A percentile compares a stretch with the other conserved stretches of the same genome.
Evolutionary conservation across 2,329 filamentous ascomycete genomes (phyloP).

Genomic region (Pseudopyrenochaeta lycopersici): DNA sequence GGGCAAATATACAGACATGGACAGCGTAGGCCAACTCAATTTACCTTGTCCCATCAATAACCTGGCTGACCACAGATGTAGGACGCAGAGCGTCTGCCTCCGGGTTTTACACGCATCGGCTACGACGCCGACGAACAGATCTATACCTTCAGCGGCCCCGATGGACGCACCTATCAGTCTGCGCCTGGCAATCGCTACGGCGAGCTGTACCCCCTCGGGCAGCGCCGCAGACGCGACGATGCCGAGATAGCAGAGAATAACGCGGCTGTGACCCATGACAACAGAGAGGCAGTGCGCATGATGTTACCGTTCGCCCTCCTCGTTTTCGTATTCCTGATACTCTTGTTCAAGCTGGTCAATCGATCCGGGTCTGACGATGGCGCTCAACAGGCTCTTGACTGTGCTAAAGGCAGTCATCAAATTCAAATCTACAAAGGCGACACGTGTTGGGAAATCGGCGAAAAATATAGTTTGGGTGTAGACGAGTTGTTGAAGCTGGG

Average conservation of each 20-base stretch:
- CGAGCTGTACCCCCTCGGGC: slow-evolving; percentile 42
- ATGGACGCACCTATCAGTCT: slow-evolving; percentile 62
- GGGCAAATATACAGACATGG: slow-evolving; percentile 20
- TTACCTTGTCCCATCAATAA: neutral
- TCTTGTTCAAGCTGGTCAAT: slow-evolving; percentile 47
- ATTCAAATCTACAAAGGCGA: slow-evolving; percentile 59
- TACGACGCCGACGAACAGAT: slow-evolving; percentile 65
- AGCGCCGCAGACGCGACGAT: slow-evolving; percentile 16
- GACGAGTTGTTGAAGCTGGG: slow-evolving; percentile 55
- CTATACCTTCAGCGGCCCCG: slow-evolving; percentile 62
- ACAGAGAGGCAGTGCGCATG: slow-evolving; percentile 59
- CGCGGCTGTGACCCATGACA: slow-evolving; percentile 23
- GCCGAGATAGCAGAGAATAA: slow-evolving; percentile 31
- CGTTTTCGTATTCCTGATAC: slow-evolving; percentile 60
- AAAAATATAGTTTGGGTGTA: slow-evolving; percentile 54
- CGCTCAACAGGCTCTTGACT: slow-evolving; percentile 20
- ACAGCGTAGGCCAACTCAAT: slow-evolving; percentile 23
- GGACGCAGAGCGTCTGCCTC: slow-evolving; percentile 64
- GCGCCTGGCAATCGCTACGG: slow-evolving; percentile 62
- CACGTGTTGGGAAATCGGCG: slow-evolving; percentile 64
- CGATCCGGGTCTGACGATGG: slow-evolving; percentile 28
- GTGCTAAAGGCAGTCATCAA: slow-evolving; percentile 35
- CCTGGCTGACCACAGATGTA: slow-evolving; percentile 9
- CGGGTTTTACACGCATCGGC: slow-evolving; percentile 64
- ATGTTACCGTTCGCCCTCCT: slow-evolving; percentile 68